Conservation (phyloP, 805 yeast genomes). For the Saccharomycopsis schoenii region DNA sequence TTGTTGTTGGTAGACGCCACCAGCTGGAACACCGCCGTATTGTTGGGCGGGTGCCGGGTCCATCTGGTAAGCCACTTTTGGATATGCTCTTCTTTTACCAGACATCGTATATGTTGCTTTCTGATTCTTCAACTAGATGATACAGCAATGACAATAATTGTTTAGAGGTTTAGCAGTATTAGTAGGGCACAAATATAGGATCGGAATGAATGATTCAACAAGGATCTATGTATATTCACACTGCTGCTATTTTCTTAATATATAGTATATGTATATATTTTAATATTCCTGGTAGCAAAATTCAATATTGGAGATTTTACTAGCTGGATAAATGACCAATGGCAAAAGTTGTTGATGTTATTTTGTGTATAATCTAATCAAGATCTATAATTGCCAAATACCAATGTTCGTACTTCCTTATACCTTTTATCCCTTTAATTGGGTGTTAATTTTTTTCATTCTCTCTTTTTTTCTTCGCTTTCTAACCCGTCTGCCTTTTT, state of each 20-base stretch:
- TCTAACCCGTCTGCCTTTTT: too few relatives aligned
- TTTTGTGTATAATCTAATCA: neutral
- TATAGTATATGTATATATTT: too few relatives aligned
- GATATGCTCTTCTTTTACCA: slow-evolving; percentile 26
- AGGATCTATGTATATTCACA: too few relatives aligned
- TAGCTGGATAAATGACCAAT: neutral
- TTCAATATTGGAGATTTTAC: neutral
- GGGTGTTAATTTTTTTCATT: neutral
- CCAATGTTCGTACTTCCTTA: neutral
- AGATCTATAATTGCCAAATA: neutral
- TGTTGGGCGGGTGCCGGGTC: slow-evolving; percentile 33
- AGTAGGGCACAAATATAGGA: too few relatives aligned
- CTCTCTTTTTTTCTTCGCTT: neutral
- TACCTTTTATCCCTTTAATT: neutral
- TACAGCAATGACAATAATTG: neutral
- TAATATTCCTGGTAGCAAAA: too few relatives aligned
- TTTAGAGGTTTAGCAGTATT: too few relatives aligned
- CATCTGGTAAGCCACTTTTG: slow-evolving; percentile 20
- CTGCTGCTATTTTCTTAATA: too few relatives aligned
- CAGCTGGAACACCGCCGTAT: slow-evolving; percentile 22
- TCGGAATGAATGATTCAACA: neutral
- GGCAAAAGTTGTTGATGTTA: neutral
- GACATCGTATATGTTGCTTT: slow-evolving; percentile 19
- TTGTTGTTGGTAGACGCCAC: slow-evolving; percentile 21
- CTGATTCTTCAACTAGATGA: neutral